Base-by-base conservation (phyloP, 805 yeast genomes). In the Wickerhamiella parazyma region DNA sequence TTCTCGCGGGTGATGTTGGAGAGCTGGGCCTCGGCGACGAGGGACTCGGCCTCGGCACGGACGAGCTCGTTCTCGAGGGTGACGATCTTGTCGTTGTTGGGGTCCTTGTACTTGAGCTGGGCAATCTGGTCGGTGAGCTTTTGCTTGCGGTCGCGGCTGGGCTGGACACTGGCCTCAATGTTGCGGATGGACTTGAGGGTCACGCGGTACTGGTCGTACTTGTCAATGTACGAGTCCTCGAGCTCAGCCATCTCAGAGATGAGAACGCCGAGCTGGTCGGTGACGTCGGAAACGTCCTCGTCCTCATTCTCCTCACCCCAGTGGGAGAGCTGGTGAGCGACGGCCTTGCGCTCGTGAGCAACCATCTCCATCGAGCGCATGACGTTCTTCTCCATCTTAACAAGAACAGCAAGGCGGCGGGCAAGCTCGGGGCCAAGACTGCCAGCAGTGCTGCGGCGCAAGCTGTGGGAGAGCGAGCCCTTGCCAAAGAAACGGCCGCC, bases 1-100 rank as follows among this genome's bases (percentile, higher is more conserved):
- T 87, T 87, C 70, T 87, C 96, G 68, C 98, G 83, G 57, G 97
- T 89, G 68, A 91, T 89, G 72, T 89, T 89, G 51, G 95, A 84
- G 63, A 89, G 77, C 72, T 89, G 98, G 48, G 97, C 97, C 72
- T 89, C 98, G 48, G 98, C 98, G 58, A 89, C 98, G 57, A 89
- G 77, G 41, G 95, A 85, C 71, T 91, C 97, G 53, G 97, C 97
- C 73, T 89, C 98, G 42, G 97, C 96, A 68, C 98, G 80, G 54
- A 91, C 97, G 63, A 91, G 76, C 70, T 91, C 97, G 71, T 91
- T 97, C 73, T 89, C 98, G 65, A 89, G 76, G 44, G 87, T 89
- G 52, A 83, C 78, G 54, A 89, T 82, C 73, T 89, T 89, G 64
- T 95, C 93, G 44, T 95, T 85, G 69, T 82, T 85, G 51, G 98